Percentiles rank a stretch among this genome's conserved stretches.
Evolutionary conservation across 257 asterid genomes (phyloP).

Genomic region (Ocimum tenuiflorum): DNA sequence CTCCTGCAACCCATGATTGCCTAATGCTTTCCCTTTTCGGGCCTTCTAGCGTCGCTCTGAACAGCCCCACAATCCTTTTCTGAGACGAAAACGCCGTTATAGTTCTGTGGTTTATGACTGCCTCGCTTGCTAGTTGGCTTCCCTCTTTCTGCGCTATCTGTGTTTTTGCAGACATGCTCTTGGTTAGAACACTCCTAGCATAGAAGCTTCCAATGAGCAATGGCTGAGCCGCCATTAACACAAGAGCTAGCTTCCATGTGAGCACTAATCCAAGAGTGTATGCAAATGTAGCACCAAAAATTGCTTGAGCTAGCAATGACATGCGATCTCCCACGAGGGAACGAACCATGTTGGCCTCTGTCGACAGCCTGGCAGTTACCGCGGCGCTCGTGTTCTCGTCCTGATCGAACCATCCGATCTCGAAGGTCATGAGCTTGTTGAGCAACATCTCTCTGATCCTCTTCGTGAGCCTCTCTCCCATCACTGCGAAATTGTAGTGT

Average conservation of each 20-base stretch:
- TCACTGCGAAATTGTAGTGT: constrained; percentile 52
- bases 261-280: constrained; percentile 45
- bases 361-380: constrained; percentile 45
- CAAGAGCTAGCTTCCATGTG: constrained; percentile 56
- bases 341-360: constrained; percentile 52
- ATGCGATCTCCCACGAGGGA: constrained; percentile 59
- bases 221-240: constrained; percentile 65
- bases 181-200: constrained; percentile 47
- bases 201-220: constrained; percentile 62
- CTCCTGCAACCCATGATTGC: constrained; percentile 62
- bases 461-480: constrained; percentile 57
- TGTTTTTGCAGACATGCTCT: constrained; percentile 46
- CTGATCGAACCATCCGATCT: constrained; percentile 52
- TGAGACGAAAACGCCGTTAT: constrained; percentile 68
- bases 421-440: constrained; percentile 46
- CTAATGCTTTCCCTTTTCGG: constrained; percentile 54
- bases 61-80: constrained; percentile 40
- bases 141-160: constrained; percentile 57
- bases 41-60: constrained; percentile 40
- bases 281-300: constrained; percentile 47
- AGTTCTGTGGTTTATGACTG: constrained; percentile 55
- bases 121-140: constrained; percentile 66
- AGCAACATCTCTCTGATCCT: constrained; percentile 44
- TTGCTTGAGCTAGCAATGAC: constrained; percentile 47
- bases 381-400: constrained; percentile 58